Conservation (phyloP, 441 rosid species). For the Eruca vesicaria region DNA sequence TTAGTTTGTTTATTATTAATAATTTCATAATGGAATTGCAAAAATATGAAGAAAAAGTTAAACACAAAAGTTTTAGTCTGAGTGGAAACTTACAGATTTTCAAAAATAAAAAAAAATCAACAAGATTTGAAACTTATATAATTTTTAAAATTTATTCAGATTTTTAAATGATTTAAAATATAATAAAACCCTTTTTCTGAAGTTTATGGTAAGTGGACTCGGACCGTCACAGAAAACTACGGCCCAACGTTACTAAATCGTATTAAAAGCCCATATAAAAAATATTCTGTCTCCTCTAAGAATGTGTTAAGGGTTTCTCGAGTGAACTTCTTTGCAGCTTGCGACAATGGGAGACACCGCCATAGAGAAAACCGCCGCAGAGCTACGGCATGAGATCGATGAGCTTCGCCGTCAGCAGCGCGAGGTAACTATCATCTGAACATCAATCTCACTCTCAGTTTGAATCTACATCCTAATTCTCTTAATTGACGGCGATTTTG, state of each 20-base stretch:
- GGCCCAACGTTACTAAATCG: background rate
- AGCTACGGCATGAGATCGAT: slow-evolving; percentile 84
- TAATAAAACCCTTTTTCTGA: background rate
- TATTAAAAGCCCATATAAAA: slow-evolving; percentile 23
- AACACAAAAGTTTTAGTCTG: no score
- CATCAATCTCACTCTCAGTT: background rate
- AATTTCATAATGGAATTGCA: no score
- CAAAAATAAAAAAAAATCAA: background rate
- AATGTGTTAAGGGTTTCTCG: slow-evolving; percentile 21
- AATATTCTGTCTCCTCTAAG: background rate
- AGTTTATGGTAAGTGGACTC: background rate
- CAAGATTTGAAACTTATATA: background rate
- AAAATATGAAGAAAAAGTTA: no score
- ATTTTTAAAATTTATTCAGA: background rate
- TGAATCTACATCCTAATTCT: background rate
- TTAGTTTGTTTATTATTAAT: no score
- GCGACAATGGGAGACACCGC: slow-evolving; percentile 62
- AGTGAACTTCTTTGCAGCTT: slow-evolving; percentile 9
- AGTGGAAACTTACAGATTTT: background rate
- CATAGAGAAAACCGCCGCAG: slow-evolving; percentile 70
- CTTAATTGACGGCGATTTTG: background rate
- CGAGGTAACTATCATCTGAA: slow-evolving; percentile 48
- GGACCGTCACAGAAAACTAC: background rate
- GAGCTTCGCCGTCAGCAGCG: slow-evolving; percentile 95
- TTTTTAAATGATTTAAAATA: background rate